phyloP scores from a whole-genome alignment of 768 basidiomycete genomes.

The Trametes meyenii region DNA sequence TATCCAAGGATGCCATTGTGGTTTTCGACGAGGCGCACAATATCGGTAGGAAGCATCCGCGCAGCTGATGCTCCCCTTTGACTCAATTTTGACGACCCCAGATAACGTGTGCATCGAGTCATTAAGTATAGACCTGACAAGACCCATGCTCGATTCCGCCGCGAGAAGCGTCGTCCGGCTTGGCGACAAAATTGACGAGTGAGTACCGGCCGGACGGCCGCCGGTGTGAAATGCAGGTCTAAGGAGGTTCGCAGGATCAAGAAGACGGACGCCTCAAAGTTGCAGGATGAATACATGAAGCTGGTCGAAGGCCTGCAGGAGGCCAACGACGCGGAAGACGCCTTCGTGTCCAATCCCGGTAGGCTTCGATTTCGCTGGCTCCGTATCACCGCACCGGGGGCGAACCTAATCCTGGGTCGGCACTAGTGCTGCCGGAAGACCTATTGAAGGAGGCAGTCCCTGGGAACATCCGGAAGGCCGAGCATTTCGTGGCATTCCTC shows the following conservation, averaged over 20 bases:
- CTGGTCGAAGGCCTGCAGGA: slow-evolving; percentile 93
- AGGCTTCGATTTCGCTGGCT: background rate
- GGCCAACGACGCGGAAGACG: slow-evolving; percentile 71
- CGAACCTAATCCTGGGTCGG: slow-evolving; percentile 11
- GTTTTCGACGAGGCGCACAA: slow-evolving; percentile 99
- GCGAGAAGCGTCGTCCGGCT: slow-evolving; percentile 84
- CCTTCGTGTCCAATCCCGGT: slow-evolving; percentile 90
- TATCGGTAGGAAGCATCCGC: slow-evolving; percentile 65
- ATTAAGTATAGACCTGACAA: slow-evolving; percentile 92
- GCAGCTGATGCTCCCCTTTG: background rate
- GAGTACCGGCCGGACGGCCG: slow-evolving; percentile 33
- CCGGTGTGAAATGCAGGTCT: background rate
- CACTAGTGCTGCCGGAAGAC: slow-evolving; percentile 86
- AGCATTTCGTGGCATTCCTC: slow-evolving; percentile 98
- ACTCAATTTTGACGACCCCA: slow-evolving; percentile 30
- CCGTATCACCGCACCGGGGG: background rate
- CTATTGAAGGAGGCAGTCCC: slow-evolving; percentile 94
- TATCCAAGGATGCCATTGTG: slow-evolving; percentile 97
- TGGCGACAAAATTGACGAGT: slow-evolving; percentile 95
- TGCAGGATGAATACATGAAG: slow-evolving; percentile 96
- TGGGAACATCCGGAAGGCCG: slow-evolving; percentile 97
- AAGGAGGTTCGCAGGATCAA: slow-evolving; percentile 71
- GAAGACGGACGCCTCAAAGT: slow-evolving; percentile 85
- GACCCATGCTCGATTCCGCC: slow-evolving; percentile 97
- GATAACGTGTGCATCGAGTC: slow-evolving; percentile 99